These are phyloP conservation scores for Komagataella pastoris DNA, from an alignment of 805 yeast species.

Conservation along the genomic window DNA sequence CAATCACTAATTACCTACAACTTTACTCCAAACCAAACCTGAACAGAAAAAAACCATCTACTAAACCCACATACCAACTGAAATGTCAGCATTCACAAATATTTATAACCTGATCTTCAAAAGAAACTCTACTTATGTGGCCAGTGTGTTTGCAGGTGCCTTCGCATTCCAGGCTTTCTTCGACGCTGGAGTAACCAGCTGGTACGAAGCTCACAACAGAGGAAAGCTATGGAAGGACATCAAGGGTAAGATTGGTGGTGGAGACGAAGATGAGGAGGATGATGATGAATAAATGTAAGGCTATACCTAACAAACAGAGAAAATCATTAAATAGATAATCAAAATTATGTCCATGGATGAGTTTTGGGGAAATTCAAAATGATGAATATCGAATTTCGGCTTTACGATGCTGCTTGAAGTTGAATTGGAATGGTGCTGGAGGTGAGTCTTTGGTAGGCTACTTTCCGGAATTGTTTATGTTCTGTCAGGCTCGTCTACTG, in stretches of 20 bases:
- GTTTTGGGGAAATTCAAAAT: too few species aligned
- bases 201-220: conserved; percentile 69
- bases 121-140: conserved; percentile 85
- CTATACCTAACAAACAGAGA: not conserved
- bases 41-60: not conserved
- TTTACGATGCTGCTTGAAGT: not conserved
- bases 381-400: not conserved
- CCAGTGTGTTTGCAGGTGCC: conserved; percentile 70
- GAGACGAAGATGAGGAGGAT: conserved; percentile 42
- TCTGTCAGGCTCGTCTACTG: not conserved
- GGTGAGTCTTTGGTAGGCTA: not conserved
- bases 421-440: not conserved
- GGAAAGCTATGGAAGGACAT: conserved; percentile 83
- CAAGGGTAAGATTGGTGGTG: conserved; percentile 43
- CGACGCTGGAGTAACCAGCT: conserved; percentile 50
- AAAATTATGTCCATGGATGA: not conserved
- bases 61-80: not conserved
- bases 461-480: too few species aligned
- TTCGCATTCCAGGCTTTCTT: conserved; percentile 75
- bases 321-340: not conserved
- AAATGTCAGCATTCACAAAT: conserved; percentile 19
- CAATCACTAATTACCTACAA: not conserved
- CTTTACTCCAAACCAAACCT: not conserved
- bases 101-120: conserved; percentile 61
- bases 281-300: conserved; percentile 25